Conservation (phyloP, 192 early-diverging fungal genomes). For the Gamsiella multidivaricata region DNA sequence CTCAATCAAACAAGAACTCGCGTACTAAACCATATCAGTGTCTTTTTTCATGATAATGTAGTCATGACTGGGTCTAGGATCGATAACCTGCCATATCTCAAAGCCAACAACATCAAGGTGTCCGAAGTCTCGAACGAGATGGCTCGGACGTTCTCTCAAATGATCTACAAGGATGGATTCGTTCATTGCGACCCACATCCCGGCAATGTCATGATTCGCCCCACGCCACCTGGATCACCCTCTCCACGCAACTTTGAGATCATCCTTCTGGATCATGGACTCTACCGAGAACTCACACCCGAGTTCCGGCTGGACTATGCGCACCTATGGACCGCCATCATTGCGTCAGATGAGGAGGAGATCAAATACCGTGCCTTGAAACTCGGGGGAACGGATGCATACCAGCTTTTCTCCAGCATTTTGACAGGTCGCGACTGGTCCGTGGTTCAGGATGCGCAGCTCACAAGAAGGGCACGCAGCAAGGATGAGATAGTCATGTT, state of each 20-base stretch:
- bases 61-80: conserved; percentile 66
- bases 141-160: conserved; percentile 82
- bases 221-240: conserved; percentile 49
- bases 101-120: conserved; percentile 78
- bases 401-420: conserved; percentile 88
- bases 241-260: conserved; percentile 87
- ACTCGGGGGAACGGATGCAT: conserved; percentile 77
- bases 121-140: conserved; percentile 80
- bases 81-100: conserved; percentile 79
- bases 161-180: conserved; percentile 89
- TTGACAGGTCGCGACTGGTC: conserved; percentile 80
- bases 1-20: background rate
- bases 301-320: conserved; percentile 87
- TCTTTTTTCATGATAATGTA: conserved; percentile 3
- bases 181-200: conserved; percentile 96
- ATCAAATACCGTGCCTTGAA: conserved; percentile 74
- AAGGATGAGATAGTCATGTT: conserved; percentile 42
- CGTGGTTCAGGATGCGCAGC: conserved; percentile 78
- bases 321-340: conserved; percentile 87
- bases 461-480: conserved; percentile 42
- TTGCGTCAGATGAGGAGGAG: conserved; percentile 77
- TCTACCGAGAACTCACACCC: conserved; percentile 82
- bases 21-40: too few species aligned
- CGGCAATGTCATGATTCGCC: conserved; percentile 85
- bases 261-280: conserved; percentile 88